Evolutionary conservation across 78 protist species (phyloP), one percentile per base, ranked within the genome.

Genomic region (Goniomonas avonlea): DNA sequence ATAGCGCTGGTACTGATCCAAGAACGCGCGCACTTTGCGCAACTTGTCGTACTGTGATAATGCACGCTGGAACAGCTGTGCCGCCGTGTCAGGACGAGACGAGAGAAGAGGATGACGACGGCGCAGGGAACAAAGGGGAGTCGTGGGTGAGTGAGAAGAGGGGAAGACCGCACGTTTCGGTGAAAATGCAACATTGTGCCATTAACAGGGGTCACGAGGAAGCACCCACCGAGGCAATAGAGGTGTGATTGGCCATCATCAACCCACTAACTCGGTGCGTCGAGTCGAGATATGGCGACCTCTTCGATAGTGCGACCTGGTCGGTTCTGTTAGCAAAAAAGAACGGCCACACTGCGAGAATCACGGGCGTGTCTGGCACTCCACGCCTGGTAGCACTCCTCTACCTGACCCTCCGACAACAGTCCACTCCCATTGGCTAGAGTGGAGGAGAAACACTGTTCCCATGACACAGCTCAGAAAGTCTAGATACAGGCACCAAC

Each of bases 231-330:
- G n/a, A n/a, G n/a, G n/a, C n/a, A n/a, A n/a, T n/a, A 45, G 87
- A 78, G 3, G 99, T 98, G 85, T 98, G 99, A 82, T 98, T 98
- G 32, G 99, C 99, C 50, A 98, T 71, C 98, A 97, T 93, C 55
- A 97, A 84, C 5, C 99, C 99, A n/a, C 84, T 73, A n/a, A 97
- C 99, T 8, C 97, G 84, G 74, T 96, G 91, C 4, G 35, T 93
- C 88, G 41, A 34, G 5, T 5, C 77, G 61, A 7, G 94, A 82
- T 25, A 96, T 83, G 27, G 90, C 96, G 18, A 95, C 94, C 86
- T 85, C 53, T 15, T 69, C 39, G 8, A 55, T 56, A 27, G 55
- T 39, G 23, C n/a, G n/a, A n/a, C n/a, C n/a, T n/a, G 82, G 86
- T 77, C 83, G 65, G 48, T 77, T 53, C 15, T 56, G n/a, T n/a